These are phyloP conservation scores for Epichloe aotearoae DNA, from an alignment of 2,329 filamentous ascomycete genomes.

Conservation along the genomic window DNA sequence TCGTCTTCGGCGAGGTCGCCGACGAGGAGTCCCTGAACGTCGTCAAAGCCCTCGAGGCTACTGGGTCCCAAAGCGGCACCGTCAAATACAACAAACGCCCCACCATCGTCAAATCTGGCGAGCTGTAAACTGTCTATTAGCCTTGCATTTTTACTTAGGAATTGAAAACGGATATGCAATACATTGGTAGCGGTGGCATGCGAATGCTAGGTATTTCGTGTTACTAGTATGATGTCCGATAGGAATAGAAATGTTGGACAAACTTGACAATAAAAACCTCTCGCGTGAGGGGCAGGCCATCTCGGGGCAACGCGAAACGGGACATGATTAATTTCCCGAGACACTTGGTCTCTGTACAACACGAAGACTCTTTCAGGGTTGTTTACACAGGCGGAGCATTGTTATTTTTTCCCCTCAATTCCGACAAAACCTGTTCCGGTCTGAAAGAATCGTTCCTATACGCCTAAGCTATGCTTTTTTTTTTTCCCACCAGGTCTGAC, in stretches of 20 bases:
- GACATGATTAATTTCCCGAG: too few relatives aligned
- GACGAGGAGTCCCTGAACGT: slow-evolving; percentile 34
- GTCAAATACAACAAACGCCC: slow-evolving; percentile 44
- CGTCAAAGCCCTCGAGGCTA: slow-evolving; percentile 49
- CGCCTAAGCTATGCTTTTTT: neutral
- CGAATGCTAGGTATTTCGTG: neutral
- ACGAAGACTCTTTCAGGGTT: too few relatives aligned
- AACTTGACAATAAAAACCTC: neutral
- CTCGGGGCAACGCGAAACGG: too few relatives aligned
- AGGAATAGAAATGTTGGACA: neutral
- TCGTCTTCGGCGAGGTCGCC: slow-evolving; percentile 68
- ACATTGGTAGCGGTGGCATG: slow-evolving; percentile 2
- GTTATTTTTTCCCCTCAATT: neutral
- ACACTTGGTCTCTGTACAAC: too few relatives aligned
- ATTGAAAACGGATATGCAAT: neutral
- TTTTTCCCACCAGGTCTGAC: neutral
- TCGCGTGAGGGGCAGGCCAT: neutral
- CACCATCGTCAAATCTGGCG: slow-evolving; percentile 42
- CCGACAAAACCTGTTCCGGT: neutral
- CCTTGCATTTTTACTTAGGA: slow-evolving; percentile 3
- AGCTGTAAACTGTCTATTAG: slow-evolving; percentile 26
- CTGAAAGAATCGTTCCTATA: neutral
- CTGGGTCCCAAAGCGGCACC: slow-evolving; percentile 40
- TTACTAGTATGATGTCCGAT: neutral
- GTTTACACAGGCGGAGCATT: too few relatives aligned